phyloP scores from a whole-genome alignment of 306 rosid genomes.

The Cicer arietinum region DNA sequence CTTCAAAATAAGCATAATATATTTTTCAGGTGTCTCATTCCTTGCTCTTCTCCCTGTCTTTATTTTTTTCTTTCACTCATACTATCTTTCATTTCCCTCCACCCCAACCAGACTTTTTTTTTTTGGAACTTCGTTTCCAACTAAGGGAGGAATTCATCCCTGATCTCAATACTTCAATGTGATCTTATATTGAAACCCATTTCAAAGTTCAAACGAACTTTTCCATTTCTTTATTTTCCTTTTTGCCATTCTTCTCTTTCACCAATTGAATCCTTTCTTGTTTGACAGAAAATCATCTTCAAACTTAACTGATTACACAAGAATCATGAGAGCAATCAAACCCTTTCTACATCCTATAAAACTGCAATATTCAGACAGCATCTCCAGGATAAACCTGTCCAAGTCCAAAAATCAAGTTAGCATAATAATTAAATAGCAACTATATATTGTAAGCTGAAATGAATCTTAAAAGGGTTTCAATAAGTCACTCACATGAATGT shows the following conservation, averaged over 20 bases:
- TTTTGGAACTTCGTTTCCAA: not conserved
- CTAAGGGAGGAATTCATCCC: slow-evolving; percentile 23
- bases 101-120: slow-evolving; percentile 8
- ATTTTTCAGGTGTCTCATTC: slow-evolving; percentile 7
- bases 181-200: slow-evolving; percentile 28
- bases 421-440: slow-evolving; percentile 11
- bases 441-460: slow-evolving; percentile 32
- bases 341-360: slow-evolving; percentile 38
- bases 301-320: slow-evolving; percentile 34
- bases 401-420: slow-evolving; percentile 4
- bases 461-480: not conserved
- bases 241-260: slow-evolving; percentile 26
- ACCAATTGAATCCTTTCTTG: slow-evolving; percentile 29
- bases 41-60: not conserved
- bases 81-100: not conserved
- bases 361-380: slow-evolving; percentile 10
- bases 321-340: slow-evolving; percentile 34
- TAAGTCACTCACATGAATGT: slow-evolving; percentile 53
- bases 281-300: slow-evolving; percentile 42
- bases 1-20: slow-evolving; percentile 5
- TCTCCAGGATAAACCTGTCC: slow-evolving; percentile 57
- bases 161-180: slow-evolving; percentile 36
- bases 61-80: not conserved
- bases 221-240: not conserved
- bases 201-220: slow-evolving; percentile 12